A percentile compares a stretch with the other conserved stretches of the same genome.
Evolutionary conservation across 2,329 filamentous ascomycete species (phyloP).

Genomic region (Fusarium subglutinans): DNA sequence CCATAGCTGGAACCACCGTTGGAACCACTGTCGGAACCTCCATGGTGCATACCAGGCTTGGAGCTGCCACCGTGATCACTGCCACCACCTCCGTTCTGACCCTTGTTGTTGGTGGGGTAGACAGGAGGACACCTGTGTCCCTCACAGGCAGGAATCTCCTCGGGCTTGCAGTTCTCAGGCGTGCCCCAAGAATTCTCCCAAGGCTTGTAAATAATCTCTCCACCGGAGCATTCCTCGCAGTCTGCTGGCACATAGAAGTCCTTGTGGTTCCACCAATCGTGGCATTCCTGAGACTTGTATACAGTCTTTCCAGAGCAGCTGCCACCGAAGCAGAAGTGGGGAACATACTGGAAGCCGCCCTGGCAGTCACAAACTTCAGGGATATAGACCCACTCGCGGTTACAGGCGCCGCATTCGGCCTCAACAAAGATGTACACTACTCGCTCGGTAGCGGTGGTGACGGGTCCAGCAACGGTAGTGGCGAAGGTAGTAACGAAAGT

Average conservation of each 20-base stretch:
- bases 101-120: neutral
- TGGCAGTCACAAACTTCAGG: slow-evolving; percentile 29
- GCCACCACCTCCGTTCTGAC: neutral
- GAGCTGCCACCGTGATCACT: neutral
- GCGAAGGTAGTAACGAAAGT: slow-evolving; percentile 32
- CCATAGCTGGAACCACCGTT: neutral
- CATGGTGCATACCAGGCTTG: neutral
- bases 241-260: slow-evolving; percentile 20
- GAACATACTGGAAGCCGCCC: slow-evolving; percentile 32
- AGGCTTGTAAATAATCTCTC: slow-evolving; percentile 34
- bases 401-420: slow-evolving; percentile 22
- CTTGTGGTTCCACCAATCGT: slow-evolving; percentile 14
- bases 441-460: slow-evolving; percentile 17
- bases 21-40: neutral
- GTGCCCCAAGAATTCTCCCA: slow-evolving; percentile 21
- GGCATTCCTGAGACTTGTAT: slow-evolving; percentile 34
- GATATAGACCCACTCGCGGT: slow-evolving; percentile 32
- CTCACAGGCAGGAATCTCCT: neutral
- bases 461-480: slow-evolving; percentile 16
- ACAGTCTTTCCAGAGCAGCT: slow-evolving; percentile 32
- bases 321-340: slow-evolving; percentile 23
- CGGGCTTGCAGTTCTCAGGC: neutral
- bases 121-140: neutral
- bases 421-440: slow-evolving; percentile 32
- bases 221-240: slow-evolving; percentile 17